A percentile compares a stretch with the other conserved stretches of the same genome.
These are phyloP conservation scores for Wickerhamiella brachini DNA, from an alignment of 805 yeast genomes.

Conservation along the genomic window DNA sequence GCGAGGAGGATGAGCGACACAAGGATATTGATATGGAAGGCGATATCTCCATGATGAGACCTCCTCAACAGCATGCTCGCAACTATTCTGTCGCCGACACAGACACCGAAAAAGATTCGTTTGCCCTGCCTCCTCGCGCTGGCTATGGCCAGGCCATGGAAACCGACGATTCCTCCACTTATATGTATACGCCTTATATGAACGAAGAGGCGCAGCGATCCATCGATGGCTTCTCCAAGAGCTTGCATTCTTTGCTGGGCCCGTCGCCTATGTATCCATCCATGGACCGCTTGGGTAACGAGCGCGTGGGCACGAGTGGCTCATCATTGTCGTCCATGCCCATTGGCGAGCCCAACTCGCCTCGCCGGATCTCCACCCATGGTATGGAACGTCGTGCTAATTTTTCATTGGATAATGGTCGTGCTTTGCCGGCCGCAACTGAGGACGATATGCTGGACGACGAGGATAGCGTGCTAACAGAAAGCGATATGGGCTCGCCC, in stretches of 20 bases:
- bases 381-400: neutral
- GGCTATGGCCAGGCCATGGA: neutral
- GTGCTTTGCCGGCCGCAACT: neutral
- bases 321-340: neutral
- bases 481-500: neutral
- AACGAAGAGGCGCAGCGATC: neutral
- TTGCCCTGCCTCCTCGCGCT: neutral
- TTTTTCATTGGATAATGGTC: neutral
- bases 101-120: neutral
- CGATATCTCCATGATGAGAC: conserved; percentile 16
- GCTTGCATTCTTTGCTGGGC: neutral
- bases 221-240: neutral
- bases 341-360: neutral
- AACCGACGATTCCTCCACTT: neutral
- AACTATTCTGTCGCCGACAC: neutral
- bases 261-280: conserved; percentile 1
- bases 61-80: neutral
- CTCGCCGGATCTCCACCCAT: neutral
- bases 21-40: conserved; percentile 26
- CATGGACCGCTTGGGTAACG: neutral
- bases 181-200: conserved; percentile 1
- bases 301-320: neutral
- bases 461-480: neutral
- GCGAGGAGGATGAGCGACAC: conserved; percentile 25
- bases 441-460: neutral